Base-by-base conservation (phyloP, 257 asterid genomes). In the Solanum chilense region DNA sequence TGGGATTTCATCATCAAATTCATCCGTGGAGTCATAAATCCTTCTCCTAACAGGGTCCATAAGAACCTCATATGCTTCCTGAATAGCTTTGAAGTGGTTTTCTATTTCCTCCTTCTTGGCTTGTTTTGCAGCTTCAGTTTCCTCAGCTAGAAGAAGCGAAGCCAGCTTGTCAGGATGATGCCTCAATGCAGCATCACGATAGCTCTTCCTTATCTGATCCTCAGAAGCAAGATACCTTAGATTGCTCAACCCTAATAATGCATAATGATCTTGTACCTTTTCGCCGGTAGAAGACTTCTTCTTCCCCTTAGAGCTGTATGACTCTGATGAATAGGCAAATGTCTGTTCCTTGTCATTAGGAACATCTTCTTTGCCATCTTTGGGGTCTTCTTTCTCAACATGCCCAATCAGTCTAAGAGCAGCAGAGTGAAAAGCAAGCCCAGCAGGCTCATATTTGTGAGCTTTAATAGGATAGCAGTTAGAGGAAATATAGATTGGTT, bases 151-250 rank as follows among this genome's bases (percentile, higher is more conserved):
- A 71, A 97, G 92, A 89, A 94, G 97, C 27, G 95, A 78, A 86
- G 96, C 99, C 88, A 93, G 99, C 93, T 97, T 97, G 93, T 97
- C 99, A 7, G 99, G 99, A 88, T 97, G 99, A 93, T 95, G 95
- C 90, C 89, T 92, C 86, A 97, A 89, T 76, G 99, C 99, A 91
- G 97, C 90, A 89, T 95, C 99, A 1, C 99, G 98, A 35, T 97
- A 97, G 85, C 97, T 93, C 92, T 93, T 97, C 81, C 92, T 86
- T 87, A 97, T 97, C 89, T 95, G 99, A 88, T 97, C 99, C 95
- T 97, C 99, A 52, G 98, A 94, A 0, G 99, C 99, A 86, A 97
- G 98, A 89, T 94, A 97, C 92, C 99, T 95, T 89, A 97, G 91
- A 92, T 97, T 96, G 86, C 96, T 91, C 95, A 97, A 90, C 49